These are phyloP conservation scores for Lentinus polychrous DNA, from an alignment of 1,284 basidiomycete species.

Conservation along the genomic window DNA sequence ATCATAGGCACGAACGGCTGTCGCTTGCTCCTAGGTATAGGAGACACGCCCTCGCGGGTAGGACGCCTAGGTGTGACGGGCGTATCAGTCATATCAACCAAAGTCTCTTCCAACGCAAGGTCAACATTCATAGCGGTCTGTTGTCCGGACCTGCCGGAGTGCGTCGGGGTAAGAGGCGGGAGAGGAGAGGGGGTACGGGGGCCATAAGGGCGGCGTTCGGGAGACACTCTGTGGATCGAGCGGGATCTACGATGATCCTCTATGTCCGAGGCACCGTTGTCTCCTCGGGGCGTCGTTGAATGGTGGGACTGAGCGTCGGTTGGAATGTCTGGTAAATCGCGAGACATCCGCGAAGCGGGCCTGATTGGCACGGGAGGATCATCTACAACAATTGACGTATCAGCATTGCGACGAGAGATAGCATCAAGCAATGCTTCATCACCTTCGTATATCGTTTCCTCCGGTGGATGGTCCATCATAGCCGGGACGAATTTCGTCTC, in stretches of 20 bases:
- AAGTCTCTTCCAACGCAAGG: slow-evolving; percentile 32
- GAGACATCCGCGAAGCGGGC: slow-evolving; percentile 41
- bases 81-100: slow-evolving; percentile 25
- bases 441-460: slow-evolving; percentile 75
- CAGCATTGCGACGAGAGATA: background rate
- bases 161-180: slow-evolving; percentile 30
- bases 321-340: slow-evolving; percentile 20
- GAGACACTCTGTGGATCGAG: slow-evolving; percentile 36
- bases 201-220: slow-evolving; percentile 57
- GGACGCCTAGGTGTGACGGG: slow-evolving; percentile 14
- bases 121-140: slow-evolving; percentile 38
- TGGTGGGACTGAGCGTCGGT: slow-evolving; percentile 32
- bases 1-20: slow-evolving; percentile 49
- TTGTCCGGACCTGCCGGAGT: slow-evolving; percentile 10
- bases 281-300: slow-evolving; percentile 33
- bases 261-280: slow-evolving; percentile 12
- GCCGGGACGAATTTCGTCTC: slow-evolving; percentile 33
- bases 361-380: slow-evolving; percentile 48
- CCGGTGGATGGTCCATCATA: slow-evolving; percentile 39
- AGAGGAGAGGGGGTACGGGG: slow-evolving; percentile 67
- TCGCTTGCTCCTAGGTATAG: slow-evolving; percentile 61
- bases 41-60: slow-evolving; percentile 22
- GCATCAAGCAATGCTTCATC: slow-evolving; percentile 7
- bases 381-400: slow-evolving; percentile 34
- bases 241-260: slow-evolving; percentile 29